Evolutionary conservation across 257 asterid species (phyloP).

Genomic region (Solanum tacnaense): DNA sequence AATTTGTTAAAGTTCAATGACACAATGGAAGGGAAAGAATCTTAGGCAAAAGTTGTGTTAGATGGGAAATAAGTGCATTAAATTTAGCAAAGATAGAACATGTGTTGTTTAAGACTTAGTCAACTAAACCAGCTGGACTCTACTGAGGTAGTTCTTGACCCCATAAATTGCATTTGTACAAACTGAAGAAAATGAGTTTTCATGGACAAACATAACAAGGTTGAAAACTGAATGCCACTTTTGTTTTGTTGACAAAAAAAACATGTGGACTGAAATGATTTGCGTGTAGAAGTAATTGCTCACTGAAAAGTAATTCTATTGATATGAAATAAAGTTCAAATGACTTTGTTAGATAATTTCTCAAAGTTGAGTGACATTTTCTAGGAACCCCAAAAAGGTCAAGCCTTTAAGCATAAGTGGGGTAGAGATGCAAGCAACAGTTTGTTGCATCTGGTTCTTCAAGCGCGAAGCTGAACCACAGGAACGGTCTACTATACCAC

Average conservation of each 20-base stretch:
- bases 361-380: neutral
- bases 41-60: neutral
- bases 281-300: neutral
- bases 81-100: neutral
- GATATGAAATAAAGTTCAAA: too few species aligned
- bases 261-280: slow-evolving; percentile 4
- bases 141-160: neutral
- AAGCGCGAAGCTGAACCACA: too few species aligned
- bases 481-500: too few species aligned
- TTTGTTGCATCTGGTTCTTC: too few species aligned
- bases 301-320: neutral
- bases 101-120: neutral
- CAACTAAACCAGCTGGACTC: neutral
- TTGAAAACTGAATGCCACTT: neutral
- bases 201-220: neutral
- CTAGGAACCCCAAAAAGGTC: too few species aligned
- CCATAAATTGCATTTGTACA: neutral
- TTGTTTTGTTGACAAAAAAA: neutral
- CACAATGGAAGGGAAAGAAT: neutral
- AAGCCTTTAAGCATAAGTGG: too few species aligned
- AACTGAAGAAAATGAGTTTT: neutral
- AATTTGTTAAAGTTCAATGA: neutral
- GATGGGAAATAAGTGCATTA: neutral
- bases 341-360: neutral
- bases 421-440: too few species aligned